A percentile compares a stretch with the other conserved stretches of the same genome.
These are phyloP conservation scores for Cotoneaster glaucophyllus DNA, from an alignment of 306 rosid genomes.

Conservation along the genomic window DNA sequence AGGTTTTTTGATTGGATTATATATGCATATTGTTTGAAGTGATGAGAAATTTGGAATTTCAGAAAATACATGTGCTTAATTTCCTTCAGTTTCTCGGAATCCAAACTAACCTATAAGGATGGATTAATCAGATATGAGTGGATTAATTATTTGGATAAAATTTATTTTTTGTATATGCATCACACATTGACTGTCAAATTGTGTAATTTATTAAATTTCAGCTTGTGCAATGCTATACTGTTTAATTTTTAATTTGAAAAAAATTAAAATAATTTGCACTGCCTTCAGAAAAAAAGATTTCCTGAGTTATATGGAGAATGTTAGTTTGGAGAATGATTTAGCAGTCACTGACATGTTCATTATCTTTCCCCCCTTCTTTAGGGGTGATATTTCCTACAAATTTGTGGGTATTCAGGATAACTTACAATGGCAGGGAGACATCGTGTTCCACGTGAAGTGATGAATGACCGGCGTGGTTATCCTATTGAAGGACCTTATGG, in stretches of 20 bases:
- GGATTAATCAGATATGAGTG: not conserved
- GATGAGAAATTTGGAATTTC: not conserved
- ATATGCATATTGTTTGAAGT: not conserved
- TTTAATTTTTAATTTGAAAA: not conserved
- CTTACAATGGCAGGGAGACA: conserved; percentile 60
- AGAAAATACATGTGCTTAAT: not conserved
- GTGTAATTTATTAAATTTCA: not conserved
- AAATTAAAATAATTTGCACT: not conserved
- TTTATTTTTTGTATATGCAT: not conserved
- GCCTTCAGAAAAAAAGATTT: not conserved
- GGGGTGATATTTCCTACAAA: not conserved
- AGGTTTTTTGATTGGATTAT: not conserved
- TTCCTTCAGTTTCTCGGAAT: not conserved
- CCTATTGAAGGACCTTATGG: conserved; percentile 53
- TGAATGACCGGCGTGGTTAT: conserved; percentile 56
- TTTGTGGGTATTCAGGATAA: conserved; percentile 23
- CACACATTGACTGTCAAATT: not conserved
- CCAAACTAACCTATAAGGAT: not conserved
- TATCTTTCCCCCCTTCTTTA: not conserved
- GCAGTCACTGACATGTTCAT: not conserved
- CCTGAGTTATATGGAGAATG: not conserved
- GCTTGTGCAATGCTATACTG: not conserved
- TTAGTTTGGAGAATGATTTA: not conserved
- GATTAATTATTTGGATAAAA: not conserved
- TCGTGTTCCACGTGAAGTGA: conserved; percentile 45